A percentile compares a stretch with the other conserved stretches of the same genome.
Evolutionary conservation across 805 yeast species (phyloP).

Genomic region (Myxozyma udenii): DNA sequence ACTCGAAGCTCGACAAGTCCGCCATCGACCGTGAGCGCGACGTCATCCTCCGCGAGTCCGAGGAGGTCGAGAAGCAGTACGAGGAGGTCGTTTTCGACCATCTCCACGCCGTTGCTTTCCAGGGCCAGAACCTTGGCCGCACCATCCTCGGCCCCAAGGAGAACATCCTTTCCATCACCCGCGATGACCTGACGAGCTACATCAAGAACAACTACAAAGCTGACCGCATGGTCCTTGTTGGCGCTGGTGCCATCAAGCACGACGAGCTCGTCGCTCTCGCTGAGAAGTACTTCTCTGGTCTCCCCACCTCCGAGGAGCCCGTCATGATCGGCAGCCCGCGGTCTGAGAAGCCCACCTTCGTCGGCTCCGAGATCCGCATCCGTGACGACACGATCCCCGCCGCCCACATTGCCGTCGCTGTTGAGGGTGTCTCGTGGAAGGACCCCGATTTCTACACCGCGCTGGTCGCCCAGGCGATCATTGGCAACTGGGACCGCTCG

Average conservation of each 20-base stretch:
- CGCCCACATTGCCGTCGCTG: constrained; percentile 87
- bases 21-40: constrained; percentile 96
- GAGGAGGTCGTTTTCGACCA: constrained; percentile 98
- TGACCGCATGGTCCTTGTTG: constrained; percentile 97
- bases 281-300: constrained; percentile 57
- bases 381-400: constrained; percentile 80
- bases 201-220: constrained; percentile 87
- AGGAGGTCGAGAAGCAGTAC: constrained; percentile 96
- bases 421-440: constrained; percentile 98
- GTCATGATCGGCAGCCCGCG: constrained; percentile 72
- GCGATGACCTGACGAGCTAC: constrained; percentile 72
- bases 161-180: constrained; percentile 74
- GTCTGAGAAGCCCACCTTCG: constrained; percentile 70
- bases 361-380: constrained; percentile 81
- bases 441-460: constrained; percentile 94
- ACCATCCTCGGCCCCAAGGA: constrained; percentile 94
- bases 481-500: constrained; percentile 97
- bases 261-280: constrained; percentile 76
- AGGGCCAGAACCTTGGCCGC: constrained; percentile 89
- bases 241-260: constrained; percentile 89
- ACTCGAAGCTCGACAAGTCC: constrained; percentile 70
- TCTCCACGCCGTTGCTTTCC: constrained; percentile 86
- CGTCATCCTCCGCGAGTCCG: constrained; percentile 92
- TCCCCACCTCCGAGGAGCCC: constrained; percentile 50
- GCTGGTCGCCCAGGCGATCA: constrained; percentile 90